phyloP scores from a whole-genome alignment of 1,284 basidiomycete species.

The Earliella scabrosa region DNA sequence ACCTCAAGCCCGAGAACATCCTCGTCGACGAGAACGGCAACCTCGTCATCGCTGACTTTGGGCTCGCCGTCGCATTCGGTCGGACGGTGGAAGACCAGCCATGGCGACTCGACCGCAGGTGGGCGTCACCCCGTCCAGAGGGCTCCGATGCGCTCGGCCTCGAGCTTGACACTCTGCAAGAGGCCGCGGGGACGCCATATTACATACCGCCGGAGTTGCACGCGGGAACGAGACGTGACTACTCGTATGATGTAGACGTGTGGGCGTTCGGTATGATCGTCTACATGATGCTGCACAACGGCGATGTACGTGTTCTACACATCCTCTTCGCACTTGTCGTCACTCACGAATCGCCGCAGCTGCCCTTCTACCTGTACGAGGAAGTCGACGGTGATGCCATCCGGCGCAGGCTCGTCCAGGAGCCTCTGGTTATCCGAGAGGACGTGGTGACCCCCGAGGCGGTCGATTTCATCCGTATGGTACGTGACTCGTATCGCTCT shows the following conservation, averaged over 20 bases:
- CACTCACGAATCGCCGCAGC: conserved; percentile 10
- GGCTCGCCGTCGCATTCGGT: conserved; percentile 61
- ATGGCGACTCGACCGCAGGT: conserved; percentile 41
- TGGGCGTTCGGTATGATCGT: conserved; percentile 57
- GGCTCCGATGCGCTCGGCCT: neutral
- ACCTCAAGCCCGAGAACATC: too few species aligned
- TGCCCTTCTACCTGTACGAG: conserved; percentile 16
- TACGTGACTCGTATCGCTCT: neutral
- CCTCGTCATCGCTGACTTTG: conserved; percentile 68
- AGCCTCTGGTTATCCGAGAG: conserved; percentile 1
- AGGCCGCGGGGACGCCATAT: conserved; percentile 38
- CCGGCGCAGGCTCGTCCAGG: neutral
- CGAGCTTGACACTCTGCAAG: neutral
- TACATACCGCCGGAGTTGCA: conserved; percentile 69
- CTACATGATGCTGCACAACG: conserved; percentile 61
- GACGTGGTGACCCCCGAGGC: neutral
- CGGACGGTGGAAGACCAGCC: conserved; percentile 38
- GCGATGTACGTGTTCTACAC: conserved; percentile 21
- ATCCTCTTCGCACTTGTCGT: neutral
- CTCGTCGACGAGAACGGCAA: conserved; percentile 49
- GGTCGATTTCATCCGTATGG: neutral
- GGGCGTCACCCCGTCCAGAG: conserved; percentile 18
- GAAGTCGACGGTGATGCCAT: conserved; percentile 6
- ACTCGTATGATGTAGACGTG: conserved; percentile 49
- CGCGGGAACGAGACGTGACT: conserved; percentile 26